phyloP scores from a whole-genome alignment of 176 grass and related monocot species.

The Juncus inflexus region DNA sequence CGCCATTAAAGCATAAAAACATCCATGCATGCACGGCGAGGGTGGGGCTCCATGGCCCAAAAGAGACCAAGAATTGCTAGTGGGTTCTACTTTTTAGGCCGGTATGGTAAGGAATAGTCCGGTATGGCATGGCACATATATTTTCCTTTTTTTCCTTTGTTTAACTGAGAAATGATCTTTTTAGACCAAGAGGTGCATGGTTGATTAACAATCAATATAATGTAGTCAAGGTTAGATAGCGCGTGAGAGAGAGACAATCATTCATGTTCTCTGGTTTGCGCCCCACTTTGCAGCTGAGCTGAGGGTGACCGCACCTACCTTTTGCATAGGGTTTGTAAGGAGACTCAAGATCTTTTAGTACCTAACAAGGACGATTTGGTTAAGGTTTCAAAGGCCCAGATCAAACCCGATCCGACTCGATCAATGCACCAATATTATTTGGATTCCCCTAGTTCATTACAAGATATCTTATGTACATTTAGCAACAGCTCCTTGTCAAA shows the following conservation, averaged over 20 bases:
- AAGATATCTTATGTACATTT: too few relatives aligned
- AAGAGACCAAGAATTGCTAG: constrained; percentile 37
- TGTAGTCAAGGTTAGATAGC: constrained; percentile 9
- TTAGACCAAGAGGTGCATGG: constrained; percentile 33
- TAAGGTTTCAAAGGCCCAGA: too few relatives aligned
- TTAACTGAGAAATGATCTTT: constrained; percentile 26
- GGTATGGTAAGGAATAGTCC: constrained; percentile 22
- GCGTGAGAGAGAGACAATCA: constrained; percentile 26
- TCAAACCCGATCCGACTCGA: too few relatives aligned
- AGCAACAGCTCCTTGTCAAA: too few relatives aligned
- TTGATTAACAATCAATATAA: constrained; percentile 30
- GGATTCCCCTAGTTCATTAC: too few relatives aligned
- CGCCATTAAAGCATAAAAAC: constrained; percentile 24
- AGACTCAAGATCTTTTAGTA: constrained; percentile 15
- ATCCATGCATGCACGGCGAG: constrained; percentile 16
- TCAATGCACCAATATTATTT: too few relatives aligned
- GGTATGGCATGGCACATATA: constrained; percentile 35
- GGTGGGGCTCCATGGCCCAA: constrained; percentile 42
- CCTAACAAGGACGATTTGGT: not conserved
- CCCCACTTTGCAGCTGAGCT: constrained; percentile 6
- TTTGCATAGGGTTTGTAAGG: constrained; percentile 2
- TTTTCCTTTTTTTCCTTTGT: constrained; percentile 29
- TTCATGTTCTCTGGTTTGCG: constrained; percentile 9
- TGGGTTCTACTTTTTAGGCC: constrained; percentile 93
- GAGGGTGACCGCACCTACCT: not conserved